Conservation (phyloP, 176 grass and related monocot species). For the Zoysia pacifica region DNA sequence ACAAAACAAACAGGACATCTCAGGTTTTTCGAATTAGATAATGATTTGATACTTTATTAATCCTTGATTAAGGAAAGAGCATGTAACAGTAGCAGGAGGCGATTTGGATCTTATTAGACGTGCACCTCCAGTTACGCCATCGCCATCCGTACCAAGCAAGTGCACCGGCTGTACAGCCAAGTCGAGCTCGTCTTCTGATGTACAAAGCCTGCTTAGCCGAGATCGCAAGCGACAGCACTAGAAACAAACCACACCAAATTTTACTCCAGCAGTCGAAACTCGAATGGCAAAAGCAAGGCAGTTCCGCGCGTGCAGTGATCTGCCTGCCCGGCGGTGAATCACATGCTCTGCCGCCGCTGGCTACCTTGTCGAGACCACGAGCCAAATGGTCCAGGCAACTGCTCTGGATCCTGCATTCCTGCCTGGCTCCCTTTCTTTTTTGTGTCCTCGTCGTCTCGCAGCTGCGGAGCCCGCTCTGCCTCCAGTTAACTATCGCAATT, state of each 20-base stretch:
- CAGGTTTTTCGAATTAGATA: background rate
- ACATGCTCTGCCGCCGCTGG: background rate
- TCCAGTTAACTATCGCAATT: background rate
- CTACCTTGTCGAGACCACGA: background rate
- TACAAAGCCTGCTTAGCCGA: background rate
- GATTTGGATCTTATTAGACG: conserved; percentile 17
- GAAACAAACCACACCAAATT: background rate
- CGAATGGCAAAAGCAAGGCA: background rate
- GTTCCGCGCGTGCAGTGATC: background rate
- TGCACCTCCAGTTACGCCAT: too few relatives aligned
- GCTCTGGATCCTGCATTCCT: conserved; percentile 36
- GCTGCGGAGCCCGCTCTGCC: background rate
- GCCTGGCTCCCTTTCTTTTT: background rate
- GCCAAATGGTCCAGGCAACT: conserved; percentile 5
- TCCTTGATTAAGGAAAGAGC: background rate
- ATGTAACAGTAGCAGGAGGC: too few relatives aligned
- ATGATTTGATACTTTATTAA: background rate
- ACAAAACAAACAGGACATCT: background rate
- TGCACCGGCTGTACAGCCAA: background rate
- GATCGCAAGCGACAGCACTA: background rate
- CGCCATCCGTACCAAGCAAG: conserved; percentile 7
- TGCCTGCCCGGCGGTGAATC: background rate
- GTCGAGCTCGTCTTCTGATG: background rate
- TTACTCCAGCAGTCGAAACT: too few relatives aligned
- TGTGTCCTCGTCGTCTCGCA: background rate